Conservation (phyloP, 345 rosid species). For the Corchorus olitorius region DNA sequence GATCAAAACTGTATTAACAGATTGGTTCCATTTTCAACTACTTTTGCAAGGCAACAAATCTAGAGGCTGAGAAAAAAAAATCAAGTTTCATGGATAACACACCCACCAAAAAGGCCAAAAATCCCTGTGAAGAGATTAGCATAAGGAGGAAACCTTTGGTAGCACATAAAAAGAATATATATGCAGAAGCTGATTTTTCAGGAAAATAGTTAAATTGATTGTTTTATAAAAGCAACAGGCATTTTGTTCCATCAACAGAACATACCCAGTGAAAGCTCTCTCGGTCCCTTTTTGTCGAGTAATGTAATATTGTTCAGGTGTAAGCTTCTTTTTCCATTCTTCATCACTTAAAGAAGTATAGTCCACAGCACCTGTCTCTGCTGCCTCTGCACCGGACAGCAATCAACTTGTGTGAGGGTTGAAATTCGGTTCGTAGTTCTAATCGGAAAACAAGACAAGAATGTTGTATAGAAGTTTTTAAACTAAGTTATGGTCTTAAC, state of each 20-base stretch:
- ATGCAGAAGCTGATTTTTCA: background rate
- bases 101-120: background rate
- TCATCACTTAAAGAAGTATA: conserved; percentile 50
- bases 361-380: conserved; percentile 37
- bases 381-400: conserved; percentile 37
- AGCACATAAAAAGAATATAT: background rate
- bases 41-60: background rate
- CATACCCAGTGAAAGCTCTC: conserved; percentile 91
- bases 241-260: background rate
- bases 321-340: conserved; percentile 80
- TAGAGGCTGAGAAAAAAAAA: background rate
- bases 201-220: background rate
- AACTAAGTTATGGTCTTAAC: background rate
- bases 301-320: conserved; percentile 66
- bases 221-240: background rate
- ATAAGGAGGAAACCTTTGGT: background rate
- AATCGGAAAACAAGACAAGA: background rate
- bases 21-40: background rate
- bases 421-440: background rate
- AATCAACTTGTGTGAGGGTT: conserved; percentile 6
- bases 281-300: conserved; percentile 90
- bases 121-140: background rate
- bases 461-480: background rate
- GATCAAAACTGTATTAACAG: too few relatives aligned
- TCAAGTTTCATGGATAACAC: background rate